Conservation (phyloP, 2,329 filamentous ascomycete species). For the Amylocarpus encephaloides region DNA sequence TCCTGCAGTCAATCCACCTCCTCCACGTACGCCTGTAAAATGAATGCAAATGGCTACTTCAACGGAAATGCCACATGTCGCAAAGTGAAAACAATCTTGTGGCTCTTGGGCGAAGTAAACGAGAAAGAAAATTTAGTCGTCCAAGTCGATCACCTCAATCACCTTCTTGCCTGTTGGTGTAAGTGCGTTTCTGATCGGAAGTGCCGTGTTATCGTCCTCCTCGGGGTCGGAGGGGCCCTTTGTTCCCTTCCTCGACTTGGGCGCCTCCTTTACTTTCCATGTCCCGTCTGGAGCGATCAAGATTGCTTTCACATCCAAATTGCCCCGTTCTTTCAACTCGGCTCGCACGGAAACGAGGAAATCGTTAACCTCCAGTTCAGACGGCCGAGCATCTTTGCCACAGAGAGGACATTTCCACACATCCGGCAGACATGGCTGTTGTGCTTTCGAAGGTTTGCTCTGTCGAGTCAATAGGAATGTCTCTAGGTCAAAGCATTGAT, state of each 20-base stretch:
- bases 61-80: too few species aligned
- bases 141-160: conserved; percentile 25
- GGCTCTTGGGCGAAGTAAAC: background rate
- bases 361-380: conserved; percentile 62
- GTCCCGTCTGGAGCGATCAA: conserved; percentile 55
- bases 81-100: background rate
- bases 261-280: conserved; percentile 51
- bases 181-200: background rate
- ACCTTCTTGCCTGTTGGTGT: background rate
- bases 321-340: conserved; percentile 43
- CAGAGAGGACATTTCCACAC: conserved; percentile 88
- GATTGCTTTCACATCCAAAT: conserved; percentile 52
- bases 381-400: conserved; percentile 67
- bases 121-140: conserved; percentile 14
- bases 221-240: conserved; percentile 20
- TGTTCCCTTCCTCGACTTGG: conserved; percentile 18
- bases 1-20: background rate
- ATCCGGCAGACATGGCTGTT: conserved; percentile 54
- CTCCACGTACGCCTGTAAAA: background rate
- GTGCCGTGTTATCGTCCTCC: conserved; percentile 5
- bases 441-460: conserved; percentile 38
- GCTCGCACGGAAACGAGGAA: conserved; percentile 61
- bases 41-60: background rate
- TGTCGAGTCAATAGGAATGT: conserved; percentile 67
- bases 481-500: conserved; percentile 85